Percentiles rank a stretch among this genome's conserved stretches.
These are phyloP conservation scores for Dactylis glomerata DNA, from an alignment of 176 grass and related monocot species.

Conservation along the genomic window DNA sequence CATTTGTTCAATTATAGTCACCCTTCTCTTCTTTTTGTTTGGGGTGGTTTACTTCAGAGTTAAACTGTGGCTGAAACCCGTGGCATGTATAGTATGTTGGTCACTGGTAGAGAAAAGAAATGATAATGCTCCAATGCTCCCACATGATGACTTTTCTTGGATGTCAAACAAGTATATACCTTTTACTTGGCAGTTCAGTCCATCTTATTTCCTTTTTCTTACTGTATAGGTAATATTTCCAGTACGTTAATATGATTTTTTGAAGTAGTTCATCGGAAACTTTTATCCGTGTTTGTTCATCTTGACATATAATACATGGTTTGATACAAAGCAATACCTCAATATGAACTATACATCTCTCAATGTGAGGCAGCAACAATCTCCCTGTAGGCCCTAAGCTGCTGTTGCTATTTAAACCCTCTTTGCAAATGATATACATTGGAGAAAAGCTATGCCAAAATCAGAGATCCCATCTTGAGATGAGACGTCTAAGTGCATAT, in stretches of 20 bases:
- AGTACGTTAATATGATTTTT: background rate
- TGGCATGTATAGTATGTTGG: conserved; percentile 38
- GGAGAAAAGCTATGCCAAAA: conserved; percentile 33
- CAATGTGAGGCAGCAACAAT: conserved; percentile 13
- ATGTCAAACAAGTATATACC: background rate
- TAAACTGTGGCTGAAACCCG: background rate
- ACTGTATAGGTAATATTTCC: background rate
- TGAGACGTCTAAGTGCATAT: too few species aligned
- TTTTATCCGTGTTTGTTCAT: conserved; percentile 9
- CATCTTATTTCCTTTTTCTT: background rate
- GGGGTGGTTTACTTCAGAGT: background rate
- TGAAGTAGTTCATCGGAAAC: background rate
- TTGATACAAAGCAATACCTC: background rate
- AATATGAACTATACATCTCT: conserved; percentile 36
- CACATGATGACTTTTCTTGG: conserved; percentile 5
- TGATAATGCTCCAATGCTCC: conserved; percentile 13
- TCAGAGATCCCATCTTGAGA: conserved; percentile 29
- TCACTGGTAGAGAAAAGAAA: conserved; percentile 20
- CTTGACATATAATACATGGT: conserved; percentile 29
- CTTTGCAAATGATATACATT: conserved; percentile 30
- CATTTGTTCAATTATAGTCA: conserved; percentile 26
- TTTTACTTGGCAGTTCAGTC: background rate
- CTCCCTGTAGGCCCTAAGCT: conserved; percentile 12
- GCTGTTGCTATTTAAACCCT: conserved; percentile 21
- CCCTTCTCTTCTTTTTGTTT: background rate